These are phyloP conservation scores for Vanderwaltozyma verrucispora DNA, from an alignment of 805 yeast genomes.

Conservation along the genomic window DNA sequence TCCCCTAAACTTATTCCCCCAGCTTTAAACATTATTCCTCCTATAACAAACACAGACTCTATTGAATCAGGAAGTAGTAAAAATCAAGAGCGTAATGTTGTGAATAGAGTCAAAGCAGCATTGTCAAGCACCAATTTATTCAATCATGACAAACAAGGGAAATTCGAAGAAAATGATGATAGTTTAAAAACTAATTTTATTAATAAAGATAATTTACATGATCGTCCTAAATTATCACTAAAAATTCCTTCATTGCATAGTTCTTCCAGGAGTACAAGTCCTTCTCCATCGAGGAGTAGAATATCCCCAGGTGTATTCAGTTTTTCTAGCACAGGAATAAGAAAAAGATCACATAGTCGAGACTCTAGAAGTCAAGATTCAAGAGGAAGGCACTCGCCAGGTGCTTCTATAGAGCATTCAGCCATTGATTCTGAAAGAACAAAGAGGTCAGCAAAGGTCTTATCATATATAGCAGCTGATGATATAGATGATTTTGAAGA, in stretches of 20 bases:
- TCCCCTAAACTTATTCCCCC: slow-evolving; percentile 10
- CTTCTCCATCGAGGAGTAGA: not conserved
- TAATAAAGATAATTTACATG: not conserved
- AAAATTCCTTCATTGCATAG: slow-evolving; percentile 1
- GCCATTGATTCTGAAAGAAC: slow-evolving; percentile 7
- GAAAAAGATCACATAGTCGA: not conserved
- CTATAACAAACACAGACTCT: slow-evolving; percentile 5
- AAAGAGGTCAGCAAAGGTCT: slow-evolving; percentile 20
- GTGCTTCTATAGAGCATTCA: not conserved
- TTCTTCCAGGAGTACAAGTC: not conserved
- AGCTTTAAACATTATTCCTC: slow-evolving; percentile 13
- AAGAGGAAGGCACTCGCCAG: not conserved
- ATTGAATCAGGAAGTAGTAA: slow-evolving; percentile 1
- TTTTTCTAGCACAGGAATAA: not conserved
- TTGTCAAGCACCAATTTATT: not conserved
- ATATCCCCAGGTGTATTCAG: not conserved
- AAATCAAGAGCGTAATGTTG: not conserved
- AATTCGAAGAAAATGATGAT: not conserved
- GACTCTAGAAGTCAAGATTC: slow-evolving; percentile 1
- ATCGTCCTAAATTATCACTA: not conserved
- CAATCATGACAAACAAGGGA: too few species aligned
- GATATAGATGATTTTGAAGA: slow-evolving; percentile 27
- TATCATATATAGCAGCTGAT: slow-evolving; percentile 23
- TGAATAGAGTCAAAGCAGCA: not conserved
- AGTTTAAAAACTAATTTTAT: too few species aligned